Evolutionary conservation across 129 eudicot genomes (phyloP), one percentile per base, ranked within the genome.

Genomic region (Flaveria linearis): DNA sequence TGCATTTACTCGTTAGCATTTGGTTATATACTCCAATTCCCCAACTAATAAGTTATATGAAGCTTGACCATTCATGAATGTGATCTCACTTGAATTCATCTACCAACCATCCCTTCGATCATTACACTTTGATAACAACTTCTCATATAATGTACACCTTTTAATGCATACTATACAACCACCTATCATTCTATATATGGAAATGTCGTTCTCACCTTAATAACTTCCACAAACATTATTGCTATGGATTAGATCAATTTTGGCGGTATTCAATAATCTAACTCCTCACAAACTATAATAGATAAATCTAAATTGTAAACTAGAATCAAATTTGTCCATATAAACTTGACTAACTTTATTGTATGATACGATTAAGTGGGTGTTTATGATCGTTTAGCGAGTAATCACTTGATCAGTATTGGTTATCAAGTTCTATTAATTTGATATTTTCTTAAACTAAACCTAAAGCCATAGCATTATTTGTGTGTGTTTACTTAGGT

Each of bases 41-140:
- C 83, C 9, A 42, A 33, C 52, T 6, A 41, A 55, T 43, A 65
- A 73, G 83, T 17, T 65, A 80, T 23, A 33, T 60, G 41, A 50
- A 60, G 72, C 30, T 72, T 79, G 74, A 66, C 69, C 60, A 53
- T 80, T 17, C 74, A 72, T 80, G 65, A 80, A 80, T 80, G 63
- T 57, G 26, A 45, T 73, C 52, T 64, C 50, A 73, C 68, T 73
- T 56, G 51, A 72, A 72, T 80, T 65, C 83, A 73, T 56, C 74
- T 43, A 80, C 83, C 83, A 23, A 77, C 75, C 69, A 68, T 76
- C 46, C 39, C 25, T 49, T 61, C 64, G 46, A 39, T 71, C 55
- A 63, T 4, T 63, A 28, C 68, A 42, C 75, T n/a, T 49, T 16
- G 60, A 20, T 63, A 49, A 30, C 71, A 77, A 22, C 57, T 66